Percentiles rank a stretch among this genome's conserved stretches.
Evolutionary conservation across 108 stramenopile genomes (phyloP).

Genomic region (Bacterosira constricta): DNA sequence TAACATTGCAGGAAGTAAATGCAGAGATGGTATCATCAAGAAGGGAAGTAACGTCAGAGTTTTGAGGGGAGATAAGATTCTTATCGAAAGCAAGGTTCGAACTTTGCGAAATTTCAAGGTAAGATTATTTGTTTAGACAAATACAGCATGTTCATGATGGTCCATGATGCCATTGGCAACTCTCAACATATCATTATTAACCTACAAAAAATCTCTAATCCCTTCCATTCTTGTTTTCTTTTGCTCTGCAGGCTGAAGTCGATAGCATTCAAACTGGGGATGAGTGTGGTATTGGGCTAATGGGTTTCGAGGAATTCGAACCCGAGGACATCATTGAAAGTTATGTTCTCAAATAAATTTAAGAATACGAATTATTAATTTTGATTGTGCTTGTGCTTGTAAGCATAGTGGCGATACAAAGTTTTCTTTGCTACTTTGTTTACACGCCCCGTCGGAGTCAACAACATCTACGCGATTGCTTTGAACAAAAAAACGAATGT

Average conservation of each 20-base stretch:
- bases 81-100: constrained; percentile 81
- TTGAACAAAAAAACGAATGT: too few relatives aligned
- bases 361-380: too few relatives aligned
- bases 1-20: constrained; percentile 94
- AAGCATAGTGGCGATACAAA: too few relatives aligned
- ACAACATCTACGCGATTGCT: too few relatives aligned
- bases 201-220: constrained; percentile 12
- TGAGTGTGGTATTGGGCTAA: constrained; percentile 95
- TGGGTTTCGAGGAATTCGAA: constrained; percentile 91
- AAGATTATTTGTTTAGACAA: constrained; percentile 26
- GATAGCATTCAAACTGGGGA: constrained; percentile 84
- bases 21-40: constrained; percentile 84
- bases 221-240: neutral
- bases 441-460: too few relatives aligned
- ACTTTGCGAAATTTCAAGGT: constrained; percentile 93
- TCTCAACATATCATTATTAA: too few relatives aligned
- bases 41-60: constrained; percentile 93
- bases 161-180: constrained; percentile 26
- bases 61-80: constrained; percentile 92
- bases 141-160: neutral
- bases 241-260: constrained; percentile 71
- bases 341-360: constrained; percentile 82
- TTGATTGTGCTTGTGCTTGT: too few relatives aligned
- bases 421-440: too few relatives aligned
- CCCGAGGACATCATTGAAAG: constrained; percentile 95